Percentiles rank a stretch among this genome's conserved stretches.
Evolutionary conservation across 225 moss, liverwort and hornwort genomes (phyloP).

Genomic region (Pseudoscleropodium purum): DNA sequence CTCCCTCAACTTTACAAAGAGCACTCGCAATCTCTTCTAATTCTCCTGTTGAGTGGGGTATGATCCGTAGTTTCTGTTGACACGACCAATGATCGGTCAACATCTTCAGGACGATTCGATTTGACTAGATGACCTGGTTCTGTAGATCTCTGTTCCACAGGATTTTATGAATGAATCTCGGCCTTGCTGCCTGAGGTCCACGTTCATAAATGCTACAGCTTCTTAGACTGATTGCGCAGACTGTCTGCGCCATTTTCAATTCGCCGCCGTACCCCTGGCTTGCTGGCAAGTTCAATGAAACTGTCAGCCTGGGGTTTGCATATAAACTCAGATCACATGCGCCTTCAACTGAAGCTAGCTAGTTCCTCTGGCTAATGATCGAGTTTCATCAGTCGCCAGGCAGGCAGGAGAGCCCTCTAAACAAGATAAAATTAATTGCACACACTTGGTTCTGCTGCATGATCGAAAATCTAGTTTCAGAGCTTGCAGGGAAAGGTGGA

Average conservation of each 20-base stretch:
- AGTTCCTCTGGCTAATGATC: not conserved
- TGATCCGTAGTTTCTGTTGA: not conserved
- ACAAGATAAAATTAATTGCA: not conserved
- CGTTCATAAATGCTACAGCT: not conserved
- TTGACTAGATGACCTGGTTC: not conserved
- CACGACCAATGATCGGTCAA: not conserved
- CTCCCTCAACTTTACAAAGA: not conserved
- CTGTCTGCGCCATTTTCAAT: not conserved
- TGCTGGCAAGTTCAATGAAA: not conserved
- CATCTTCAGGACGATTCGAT: not conserved
- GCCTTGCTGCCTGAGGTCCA: not conserved
- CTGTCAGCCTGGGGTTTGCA: not conserved
- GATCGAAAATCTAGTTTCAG: not conserved
- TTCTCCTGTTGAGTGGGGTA: not conserved
- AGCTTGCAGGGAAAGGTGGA: not conserved
- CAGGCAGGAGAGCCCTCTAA: not conserved
- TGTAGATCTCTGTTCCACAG: not conserved
- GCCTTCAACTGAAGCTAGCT: not conserved
- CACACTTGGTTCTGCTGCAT: not conserved
- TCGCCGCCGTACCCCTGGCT: not conserved
- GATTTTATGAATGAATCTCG: not conserved
- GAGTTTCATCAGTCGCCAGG: not conserved
- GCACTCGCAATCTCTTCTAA: not conserved
- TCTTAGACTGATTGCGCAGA: conserved; percentile 2
- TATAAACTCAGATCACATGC: conserved; percentile 7